These are phyloP conservation scores for Candolleomyces aberdarensis DNA, from an alignment of 768 basidiomycete species.

Conservation along the genomic window DNA sequence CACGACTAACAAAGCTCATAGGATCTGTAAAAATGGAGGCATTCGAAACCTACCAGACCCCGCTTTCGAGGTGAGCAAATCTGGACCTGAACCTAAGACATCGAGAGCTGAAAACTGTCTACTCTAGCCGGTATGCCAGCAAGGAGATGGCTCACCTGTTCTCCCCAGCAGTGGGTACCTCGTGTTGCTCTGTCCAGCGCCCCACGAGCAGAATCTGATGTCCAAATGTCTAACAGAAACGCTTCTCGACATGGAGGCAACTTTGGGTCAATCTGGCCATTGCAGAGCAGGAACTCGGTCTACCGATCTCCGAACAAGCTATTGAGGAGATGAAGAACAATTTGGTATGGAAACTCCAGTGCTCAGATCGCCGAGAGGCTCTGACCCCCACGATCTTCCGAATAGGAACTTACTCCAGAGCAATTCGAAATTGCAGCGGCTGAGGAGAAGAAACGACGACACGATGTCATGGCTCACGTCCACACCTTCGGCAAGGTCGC, in stretches of 20 bases:
- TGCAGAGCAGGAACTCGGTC: conserved; percentile 93
- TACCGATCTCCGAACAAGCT: conserved; percentile 86
- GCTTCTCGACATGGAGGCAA: conserved; percentile 92
- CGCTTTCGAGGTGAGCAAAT: conserved; percentile 63
- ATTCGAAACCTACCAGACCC: conserved; percentile 76
- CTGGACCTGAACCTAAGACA: neutral
- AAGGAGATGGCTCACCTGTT: conserved; percentile 98
- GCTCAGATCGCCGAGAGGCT: too few species aligned
- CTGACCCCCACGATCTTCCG: too few species aligned
- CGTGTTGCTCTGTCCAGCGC: neutral
- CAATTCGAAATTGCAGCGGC: conserved; percentile 90
- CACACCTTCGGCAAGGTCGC: conserved; percentile 95
- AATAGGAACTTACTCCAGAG: conserved; percentile 68
- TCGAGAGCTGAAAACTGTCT: neutral
- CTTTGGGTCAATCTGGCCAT: conserved; percentile 96
- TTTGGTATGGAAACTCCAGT: conserved; percentile 46
- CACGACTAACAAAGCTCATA: neutral
- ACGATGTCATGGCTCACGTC: conserved; percentile 99
- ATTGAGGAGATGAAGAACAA: conserved; percentile 94
- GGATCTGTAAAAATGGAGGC: conserved; percentile 45
- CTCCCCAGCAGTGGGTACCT: conserved; percentile 73
- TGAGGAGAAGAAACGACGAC: conserved; percentile 96
- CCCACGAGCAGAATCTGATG: neutral
- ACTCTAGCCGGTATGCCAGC: conserved; percentile 90
- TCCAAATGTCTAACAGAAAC: conserved; percentile 55